Evolutionary conservation across 371 early-diverging fungal genomes (phyloP), one percentile per base, ranked within the genome.

Genomic region (Mucor mucedo): DNA sequence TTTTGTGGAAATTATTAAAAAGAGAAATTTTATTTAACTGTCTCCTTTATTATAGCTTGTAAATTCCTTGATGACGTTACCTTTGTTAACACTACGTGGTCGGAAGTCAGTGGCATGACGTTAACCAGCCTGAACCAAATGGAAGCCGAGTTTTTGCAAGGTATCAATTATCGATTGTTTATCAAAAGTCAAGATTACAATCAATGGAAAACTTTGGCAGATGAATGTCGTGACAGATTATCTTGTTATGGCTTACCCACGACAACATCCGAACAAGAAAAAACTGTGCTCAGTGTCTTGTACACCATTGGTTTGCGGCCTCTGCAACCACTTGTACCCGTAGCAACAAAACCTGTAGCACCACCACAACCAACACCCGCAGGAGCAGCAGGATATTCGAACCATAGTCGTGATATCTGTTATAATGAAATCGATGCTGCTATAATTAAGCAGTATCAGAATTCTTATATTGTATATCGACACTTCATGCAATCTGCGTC

Each of bases 31-130:
- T n/a, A n/a, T n/a, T n/a, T n/a, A n/a, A n/a, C n/a, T n/a, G n/a
- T n/a, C n/a, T n/a, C n/a, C n/a, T n/a, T n/a, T n/a, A n/a, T n/a
- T n/a, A n/a, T n/a, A n/a, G n/a, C n/a, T n/a, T n/a, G n/a, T n/a
- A 89, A 89, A 55, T 88, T 87, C 64, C 66, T 89, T 67, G 88
- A 87, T 57, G 90, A 89, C 64, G 84, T 84, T 49, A 87, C 88
- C 5, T 89, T 84, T 55, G 86, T 87, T 21, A 89, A 89, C 80
- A 86, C 87, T 68, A 85, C 89, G 4, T 89, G 88, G 89, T 84
- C 87, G 1, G 86, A 87, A 30, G 87, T 89, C 16, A 87, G 87
- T 49, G 87, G 86, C 29, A 84, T 89, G 75, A 84, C 79, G 27
- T 75, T 88, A 39, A 66, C 77, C 30, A 86, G 87, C 45, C 70